Percentiles rank a stretch among this genome's conserved stretches.
phyloP scores from a whole-genome alignment of 305 asterid genomes.

The Fraxinus platypoda region DNA sequence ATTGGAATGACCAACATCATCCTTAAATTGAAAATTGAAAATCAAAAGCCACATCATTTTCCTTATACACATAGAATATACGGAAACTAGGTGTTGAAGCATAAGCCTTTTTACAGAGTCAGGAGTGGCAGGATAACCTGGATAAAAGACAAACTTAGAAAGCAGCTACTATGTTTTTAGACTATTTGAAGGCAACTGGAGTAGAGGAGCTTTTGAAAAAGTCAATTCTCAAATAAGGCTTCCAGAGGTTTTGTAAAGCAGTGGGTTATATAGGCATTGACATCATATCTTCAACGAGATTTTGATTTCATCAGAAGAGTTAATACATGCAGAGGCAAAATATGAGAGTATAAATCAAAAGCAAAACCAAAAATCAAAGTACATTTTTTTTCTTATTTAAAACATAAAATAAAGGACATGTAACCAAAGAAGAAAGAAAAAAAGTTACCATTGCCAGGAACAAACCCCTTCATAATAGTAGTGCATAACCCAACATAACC shows the following conservation, averaged over 20 bases:
- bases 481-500: constrained; percentile 99
- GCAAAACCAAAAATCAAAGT: not conserved
- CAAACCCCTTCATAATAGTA: constrained; percentile 98
- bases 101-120: not conserved
- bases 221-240: not conserved
- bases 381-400: not conserved
- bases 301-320: not conserved
- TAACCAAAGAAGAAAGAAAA: constrained; percentile 15
- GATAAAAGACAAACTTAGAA: not conserved
- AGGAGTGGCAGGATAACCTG: constrained; percentile 9
- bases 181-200: not conserved
- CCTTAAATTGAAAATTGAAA: constrained; percentile 2
- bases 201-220: not conserved
- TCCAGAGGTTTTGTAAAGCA: not conserved
- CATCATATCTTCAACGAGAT: not conserved
- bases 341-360: not conserved
- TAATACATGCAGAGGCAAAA: not conserved
- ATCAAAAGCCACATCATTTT: not conserved
- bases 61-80: not conserved
- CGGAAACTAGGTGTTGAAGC: not conserved
- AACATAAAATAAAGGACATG: constrained; percentile 13
- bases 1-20: constrained; percentile 8
- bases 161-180: not conserved
- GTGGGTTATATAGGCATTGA: not conserved
- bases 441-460: constrained; percentile 90